These are phyloP conservation scores for Botrytis porri DNA, from an alignment of 2,329 filamentous ascomycete genomes.

Conservation along the genomic window DNA sequence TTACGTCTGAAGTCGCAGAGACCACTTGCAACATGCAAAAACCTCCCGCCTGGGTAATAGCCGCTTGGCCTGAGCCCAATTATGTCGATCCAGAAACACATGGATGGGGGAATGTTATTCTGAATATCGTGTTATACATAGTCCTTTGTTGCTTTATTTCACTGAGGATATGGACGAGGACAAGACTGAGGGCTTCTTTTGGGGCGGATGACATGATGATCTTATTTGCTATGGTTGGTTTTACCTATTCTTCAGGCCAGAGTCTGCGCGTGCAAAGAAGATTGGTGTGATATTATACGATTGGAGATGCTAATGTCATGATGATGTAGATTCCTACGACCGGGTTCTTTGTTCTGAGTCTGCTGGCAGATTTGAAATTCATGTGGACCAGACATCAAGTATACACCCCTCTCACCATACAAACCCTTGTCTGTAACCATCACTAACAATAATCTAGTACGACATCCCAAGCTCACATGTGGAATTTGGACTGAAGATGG, in stretches of 20 bases:
- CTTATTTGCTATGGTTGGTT: constrained; percentile 41
- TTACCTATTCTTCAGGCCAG: not conserved
- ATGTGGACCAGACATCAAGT: constrained; percentile 41
- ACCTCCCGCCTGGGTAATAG: constrained; percentile 26
- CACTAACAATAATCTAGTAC: constrained; percentile 34
- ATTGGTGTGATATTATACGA: not conserved
- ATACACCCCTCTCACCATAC: not conserved
- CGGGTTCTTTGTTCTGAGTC: constrained; percentile 40
- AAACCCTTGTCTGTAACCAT: not conserved
- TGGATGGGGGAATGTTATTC: constrained; percentile 44
- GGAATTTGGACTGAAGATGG: constrained; percentile 40
- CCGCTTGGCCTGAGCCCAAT: constrained; percentile 43
- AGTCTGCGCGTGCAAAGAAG: not conserved
- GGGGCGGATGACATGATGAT: constrained; percentile 49
- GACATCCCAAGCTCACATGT: constrained; percentile 40
- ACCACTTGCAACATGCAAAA: constrained; percentile 25
- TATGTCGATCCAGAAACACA: constrained; percentile 46
- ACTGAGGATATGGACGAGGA: constrained; percentile 48
- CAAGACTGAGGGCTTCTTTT: constrained; percentile 44
- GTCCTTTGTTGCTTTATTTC: constrained; percentile 43
- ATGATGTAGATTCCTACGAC: constrained; percentile 37
- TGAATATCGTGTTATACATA: constrained; percentile 42
- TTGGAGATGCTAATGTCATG: not conserved
- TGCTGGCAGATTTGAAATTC: constrained; percentile 39
- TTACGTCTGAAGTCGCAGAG: not conserved